Conservation (phyloP, 352 stramenopile genomes). For the Globisporangium ultimum region DNA sequence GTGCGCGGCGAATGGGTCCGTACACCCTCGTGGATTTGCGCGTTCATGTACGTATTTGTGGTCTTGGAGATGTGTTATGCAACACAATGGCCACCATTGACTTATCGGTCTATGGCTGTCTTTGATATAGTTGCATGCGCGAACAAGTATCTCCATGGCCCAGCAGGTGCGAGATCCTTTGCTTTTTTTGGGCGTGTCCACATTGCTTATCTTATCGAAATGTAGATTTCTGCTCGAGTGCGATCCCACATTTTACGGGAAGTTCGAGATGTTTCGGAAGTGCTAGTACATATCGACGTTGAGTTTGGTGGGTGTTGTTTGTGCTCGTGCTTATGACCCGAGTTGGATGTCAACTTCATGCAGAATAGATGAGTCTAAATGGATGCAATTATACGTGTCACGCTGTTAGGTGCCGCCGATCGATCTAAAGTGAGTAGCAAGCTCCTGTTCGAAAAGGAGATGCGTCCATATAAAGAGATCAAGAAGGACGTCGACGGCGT, state of each 20-base stretch:
- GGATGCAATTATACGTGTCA: too few relatives aligned
- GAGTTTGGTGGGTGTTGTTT: constrained; percentile 49
- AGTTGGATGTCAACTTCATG: too few relatives aligned
- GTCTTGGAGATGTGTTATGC: neutral
- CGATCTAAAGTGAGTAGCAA: constrained; percentile 20
- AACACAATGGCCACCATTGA: neutral
- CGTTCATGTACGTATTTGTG: constrained; percentile 61
- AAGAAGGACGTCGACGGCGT: constrained; percentile 61
- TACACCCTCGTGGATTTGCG: constrained; percentile 86
- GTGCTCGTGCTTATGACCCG: too few relatives aligned
- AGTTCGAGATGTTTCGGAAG: constrained; percentile 79
- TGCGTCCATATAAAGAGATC: constrained; percentile 78
- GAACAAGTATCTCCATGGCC: constrained; percentile 82
- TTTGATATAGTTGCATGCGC: constrained; percentile 47
- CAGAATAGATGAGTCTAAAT: too few relatives aligned
- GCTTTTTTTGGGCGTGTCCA: neutral
- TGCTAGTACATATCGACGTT: constrained; percentile 85
- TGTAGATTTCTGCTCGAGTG: constrained; percentile 63
- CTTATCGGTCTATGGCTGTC: neutral
- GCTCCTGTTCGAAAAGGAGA: constrained; percentile 42
- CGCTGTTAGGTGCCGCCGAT: constrained; percentile 20
- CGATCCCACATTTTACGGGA: constrained; percentile 65
- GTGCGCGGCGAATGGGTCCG: constrained; percentile 80
- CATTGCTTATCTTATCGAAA: neutral
- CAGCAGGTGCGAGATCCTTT: constrained; percentile 47